Base-by-base conservation (phyloP, 1,284 basidiomycete genomes). In the Ceratorhiza oryzae-sativae region DNA sequence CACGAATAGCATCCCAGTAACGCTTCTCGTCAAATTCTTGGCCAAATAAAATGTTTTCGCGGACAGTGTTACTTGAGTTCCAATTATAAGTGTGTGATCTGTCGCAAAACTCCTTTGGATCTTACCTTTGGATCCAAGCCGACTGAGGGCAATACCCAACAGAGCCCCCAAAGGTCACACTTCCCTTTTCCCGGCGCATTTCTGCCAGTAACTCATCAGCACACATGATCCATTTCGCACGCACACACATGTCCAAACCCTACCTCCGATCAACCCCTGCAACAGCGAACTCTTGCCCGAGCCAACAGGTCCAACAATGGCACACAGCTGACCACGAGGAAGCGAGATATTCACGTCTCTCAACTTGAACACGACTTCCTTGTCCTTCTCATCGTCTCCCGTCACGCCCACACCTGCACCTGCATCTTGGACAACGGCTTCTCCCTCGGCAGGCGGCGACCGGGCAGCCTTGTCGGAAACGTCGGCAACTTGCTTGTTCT, bases 31-130 rank as follows among this genome's bases (percentile, higher is more conserved):
- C 90, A 77, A 90, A 95, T 0, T 89, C 88, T 42, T 88, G 84
- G 45, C 94, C 94, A 77, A 96, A 96, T 70, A 91, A 87, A 65
- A 97, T 89, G 78, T 97, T 97, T 61, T 95, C 90, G 49, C 90
- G 84, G 53, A 92, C 86, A 1, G 88, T 70, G 18, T 53, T 71
- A 59, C 36, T 42, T n/a, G n/a, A 6, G n/a, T 10, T 12, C 23
- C 18, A 34, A 13, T 51, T 1, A 53, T 15, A 51, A 34, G 10
- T 36, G 10, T n/a, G 10, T 42, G 13, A 71, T n/a, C n/a, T n/a
- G 12, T 20, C 39, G 10, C 39, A 49, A 53, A 3, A 48, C 8
- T 20, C 36, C 58, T 42, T 39, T 30, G 46, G 62, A 9, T 25
- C 73, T 49, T 41, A 68, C 68, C 56, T 80, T 79, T 91, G 84